phyloP scores from a whole-genome alignment of 1,139 yeast genomes.

The Suhomyces guaymorum region DNA sequence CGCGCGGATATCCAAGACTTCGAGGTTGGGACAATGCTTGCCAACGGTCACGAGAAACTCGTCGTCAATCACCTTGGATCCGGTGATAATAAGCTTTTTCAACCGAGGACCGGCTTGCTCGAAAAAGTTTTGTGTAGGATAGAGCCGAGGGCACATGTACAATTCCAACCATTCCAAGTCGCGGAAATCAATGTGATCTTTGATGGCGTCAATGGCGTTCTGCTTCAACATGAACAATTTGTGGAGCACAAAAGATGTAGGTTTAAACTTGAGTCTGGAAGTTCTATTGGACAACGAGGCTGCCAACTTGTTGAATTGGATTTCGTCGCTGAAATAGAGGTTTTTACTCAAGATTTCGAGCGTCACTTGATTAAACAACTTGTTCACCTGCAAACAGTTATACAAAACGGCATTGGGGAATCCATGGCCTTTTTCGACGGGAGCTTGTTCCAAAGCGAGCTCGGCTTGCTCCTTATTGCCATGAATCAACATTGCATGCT shows the following conservation, averaged over 20 bases:
- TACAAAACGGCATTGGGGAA: constrained; percentile 27
- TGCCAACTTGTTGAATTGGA: constrained; percentile 49
- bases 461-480: constrained; percentile 56
- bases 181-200: constrained; percentile 39
- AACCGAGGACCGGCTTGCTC: constrained; percentile 33
- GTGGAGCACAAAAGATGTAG: constrained; percentile 37
- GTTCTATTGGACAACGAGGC: constrained; percentile 4
- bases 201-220: constrained; percentile 25
- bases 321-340: constrained; percentile 54
- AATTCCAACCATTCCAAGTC: constrained; percentile 69
- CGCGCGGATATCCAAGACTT: constrained; percentile 75
- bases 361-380: constrained; percentile 61
- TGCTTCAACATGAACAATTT: constrained; percentile 38
- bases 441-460: constrained; percentile 45
- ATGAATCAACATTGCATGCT: constrained; percentile 51
- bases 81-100: constrained; percentile 69
- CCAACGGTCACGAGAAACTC: constrained; percentile 53
- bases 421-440: constrained; percentile 10
- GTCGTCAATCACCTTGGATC: constrained; percentile 68
- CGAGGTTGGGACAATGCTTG: constrained; percentile 57
- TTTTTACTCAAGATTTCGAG: constrained; percentile 54
- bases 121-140: constrained; percentile 55
- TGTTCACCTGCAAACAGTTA: constrained; percentile 69
- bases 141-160: constrained; percentile 75
- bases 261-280: constrained; percentile 20